Evolutionary conservation across 1,284 basidiomycete species (phyloP), one percentile per base, ranked within the genome.

Genomic region (Malassezia japonica): DNA sequence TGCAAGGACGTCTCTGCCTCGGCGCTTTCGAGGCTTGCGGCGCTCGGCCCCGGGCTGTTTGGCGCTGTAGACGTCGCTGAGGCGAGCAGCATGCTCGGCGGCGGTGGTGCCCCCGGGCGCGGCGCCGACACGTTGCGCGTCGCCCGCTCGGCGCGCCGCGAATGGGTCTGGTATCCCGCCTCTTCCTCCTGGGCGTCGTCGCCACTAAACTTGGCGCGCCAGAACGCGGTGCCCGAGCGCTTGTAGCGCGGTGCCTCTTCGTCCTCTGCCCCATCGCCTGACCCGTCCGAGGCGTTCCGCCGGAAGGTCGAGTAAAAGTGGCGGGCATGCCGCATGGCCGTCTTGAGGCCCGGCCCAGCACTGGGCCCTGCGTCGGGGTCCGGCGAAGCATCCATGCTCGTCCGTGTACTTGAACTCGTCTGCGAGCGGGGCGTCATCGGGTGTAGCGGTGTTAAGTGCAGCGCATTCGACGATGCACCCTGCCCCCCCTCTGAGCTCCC

Each of bases 241-340:
- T 10, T 18, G 18, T n/a, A 6, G n/a, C 27, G 25, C 36, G 31
- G n/a, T 18, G 38, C 15, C 7, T 40, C 38, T 9, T 40, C 38
- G 23, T 40, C 38, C 7, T 10, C 28, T 8, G 38, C 8, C 3
- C 23, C n/a, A 1, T 40, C 38, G 28, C n/a, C n/a, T n/a, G 12
- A 13, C 1, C 38, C 27, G 24, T 51, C 43, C 2, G 24, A 16
- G 6, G 21, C 27, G 25, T 16, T 37, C 24, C 45, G 44, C 18
- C 46, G 44, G 33, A 53, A 27, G 13, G 21, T 33, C 8, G 51
- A 34, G 36, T 48, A 44, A 32, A 54, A 38, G 10, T 43, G 27
- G 9, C 46, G 38, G 8, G 51, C 51, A 6, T 54, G 51, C 15
- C 51, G 46, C 51, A 54, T 54, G 16, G 51, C 46, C 15, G 27